Evolutionary conservation across 192 early-diverging fungal genomes (phyloP).

Genomic region (Jimgerdemannia flammicorona): DNA sequence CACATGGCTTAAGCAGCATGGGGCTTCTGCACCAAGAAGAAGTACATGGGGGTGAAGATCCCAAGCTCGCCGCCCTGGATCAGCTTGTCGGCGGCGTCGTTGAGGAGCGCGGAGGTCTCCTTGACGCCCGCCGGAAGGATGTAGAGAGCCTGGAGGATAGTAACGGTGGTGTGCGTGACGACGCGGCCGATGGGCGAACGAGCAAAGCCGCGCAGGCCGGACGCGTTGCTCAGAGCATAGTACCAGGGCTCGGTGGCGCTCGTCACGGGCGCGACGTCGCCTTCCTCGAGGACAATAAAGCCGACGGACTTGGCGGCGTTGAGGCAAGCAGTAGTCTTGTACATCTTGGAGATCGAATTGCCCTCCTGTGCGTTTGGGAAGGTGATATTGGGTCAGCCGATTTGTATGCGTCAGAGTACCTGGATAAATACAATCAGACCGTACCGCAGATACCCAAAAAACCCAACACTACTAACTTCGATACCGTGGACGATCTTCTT

Average conservation of each 20-base stretch:
- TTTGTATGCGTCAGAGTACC: constrained; percentile 8
- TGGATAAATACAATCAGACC: constrained; percentile 3
- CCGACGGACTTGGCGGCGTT: constrained; percentile 73
- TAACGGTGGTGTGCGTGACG: constrained; percentile 70
- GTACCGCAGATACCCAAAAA: constrained; percentile 1
- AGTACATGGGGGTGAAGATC: constrained; percentile 93
- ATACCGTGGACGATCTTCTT: constrained; percentile 74
- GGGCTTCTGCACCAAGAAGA: constrained; percentile 65
- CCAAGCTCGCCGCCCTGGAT: constrained; percentile 73
- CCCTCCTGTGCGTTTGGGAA: constrained; percentile 46
- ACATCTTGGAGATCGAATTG: constrained; percentile 80
- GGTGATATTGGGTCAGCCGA: neutral
- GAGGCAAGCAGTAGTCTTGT: constrained; percentile 62
- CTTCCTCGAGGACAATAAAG: constrained; percentile 69
- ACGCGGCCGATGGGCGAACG: constrained; percentile 52
- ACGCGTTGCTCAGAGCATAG: constrained; percentile 42
- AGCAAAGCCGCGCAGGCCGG: constrained; percentile 28
- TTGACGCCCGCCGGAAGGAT: constrained; percentile 73
- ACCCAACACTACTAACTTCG: constrained; percentile 46
- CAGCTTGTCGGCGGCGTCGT: constrained; percentile 72
- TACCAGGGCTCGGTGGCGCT: constrained; percentile 61
- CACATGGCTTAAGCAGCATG: constrained; percentile 3
- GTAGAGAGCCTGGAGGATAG: constrained; percentile 68
- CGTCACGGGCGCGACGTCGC: constrained; percentile 50
- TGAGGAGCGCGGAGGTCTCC: constrained; percentile 74